A percentile compares a stretch with the other conserved stretches of the same genome.
Evolutionary conservation across 441 rosid species (phyloP).

Genomic region (Euphorbia celastroides): DNA sequence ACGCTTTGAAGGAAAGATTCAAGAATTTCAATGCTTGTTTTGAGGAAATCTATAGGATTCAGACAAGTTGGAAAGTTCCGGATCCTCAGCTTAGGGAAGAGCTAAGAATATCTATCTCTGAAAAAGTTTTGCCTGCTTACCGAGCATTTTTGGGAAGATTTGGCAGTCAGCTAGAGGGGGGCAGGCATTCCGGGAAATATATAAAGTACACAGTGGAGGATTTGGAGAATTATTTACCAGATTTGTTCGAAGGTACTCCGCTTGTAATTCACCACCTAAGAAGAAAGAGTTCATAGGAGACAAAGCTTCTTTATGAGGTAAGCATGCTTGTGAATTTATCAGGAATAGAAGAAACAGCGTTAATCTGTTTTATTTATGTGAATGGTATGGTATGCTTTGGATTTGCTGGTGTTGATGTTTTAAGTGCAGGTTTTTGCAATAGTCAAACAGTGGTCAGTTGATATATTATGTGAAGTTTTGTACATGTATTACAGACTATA

Average conservation of each 20-base stretch:
- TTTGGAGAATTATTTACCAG: slow-evolving; percentile 66
- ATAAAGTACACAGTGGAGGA: slow-evolving; percentile 93
- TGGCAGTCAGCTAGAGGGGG: slow-evolving; percentile 71
- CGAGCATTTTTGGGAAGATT: slow-evolving; percentile 84
- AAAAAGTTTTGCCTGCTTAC: slow-evolving; percentile 85
- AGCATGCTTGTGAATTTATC: slow-evolving; percentile 18
- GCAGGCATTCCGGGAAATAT: slow-evolving; percentile 83
- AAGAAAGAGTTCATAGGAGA: slow-evolving; percentile 55
- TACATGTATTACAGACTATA: slow-evolving; percentile 41
- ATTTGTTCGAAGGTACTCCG: slow-evolving; percentile 84
- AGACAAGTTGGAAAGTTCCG: slow-evolving; percentile 95
- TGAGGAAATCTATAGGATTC: slow-evolving; percentile 81
- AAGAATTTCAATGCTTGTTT: slow-evolving; percentile 86
- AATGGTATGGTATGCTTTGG: slow-evolving; percentile 23
- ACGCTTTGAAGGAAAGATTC: slow-evolving; percentile 80
- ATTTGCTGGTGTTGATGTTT: slow-evolving; percentile 32
- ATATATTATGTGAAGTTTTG: slow-evolving; percentile 29
- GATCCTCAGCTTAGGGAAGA: slow-evolving; percentile 97
- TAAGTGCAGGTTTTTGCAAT: slow-evolving; percentile 36
- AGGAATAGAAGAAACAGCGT: slow-evolving; percentile 24
- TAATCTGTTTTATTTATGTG: slow-evolving; percentile 25
- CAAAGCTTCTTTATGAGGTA: slow-evolving; percentile 32
- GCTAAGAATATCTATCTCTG: slow-evolving; percentile 85
- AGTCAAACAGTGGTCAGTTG: slow-evolving; percentile 19
- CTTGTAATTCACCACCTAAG: slow-evolving; percentile 75